Evolutionary conservation across 1,139 yeast genomes (phyloP).

Genomic region (Geotrichum siamense): DNA sequence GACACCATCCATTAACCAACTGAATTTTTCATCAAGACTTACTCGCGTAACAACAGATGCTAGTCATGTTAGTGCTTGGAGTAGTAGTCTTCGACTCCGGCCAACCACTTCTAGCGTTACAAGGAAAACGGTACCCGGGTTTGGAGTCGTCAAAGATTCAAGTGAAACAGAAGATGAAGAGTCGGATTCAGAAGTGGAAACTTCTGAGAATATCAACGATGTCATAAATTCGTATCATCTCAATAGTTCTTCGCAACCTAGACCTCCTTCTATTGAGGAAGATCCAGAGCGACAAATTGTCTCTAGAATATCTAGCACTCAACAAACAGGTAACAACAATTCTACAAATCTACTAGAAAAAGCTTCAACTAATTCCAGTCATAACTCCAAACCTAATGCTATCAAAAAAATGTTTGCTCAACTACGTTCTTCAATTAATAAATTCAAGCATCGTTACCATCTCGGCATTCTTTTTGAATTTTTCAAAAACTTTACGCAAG

Average conservation of each 20-base stretch:
- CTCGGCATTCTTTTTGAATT: slow-evolving; percentile 34
- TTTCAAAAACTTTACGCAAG: slow-evolving; percentile 58
- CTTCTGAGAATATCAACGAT: slow-evolving; percentile 10
- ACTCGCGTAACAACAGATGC: neutral
- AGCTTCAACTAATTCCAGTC: neutral
- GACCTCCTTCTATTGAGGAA: neutral
- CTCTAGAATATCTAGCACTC: neutral
- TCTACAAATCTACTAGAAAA: neutral
- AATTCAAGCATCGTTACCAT: neutral
- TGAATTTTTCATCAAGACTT: neutral
- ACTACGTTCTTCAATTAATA: no score
- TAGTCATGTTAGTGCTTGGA: slow-evolving; percentile 1
- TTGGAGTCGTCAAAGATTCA: slow-evolving; percentile 7
- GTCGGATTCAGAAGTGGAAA: neutral
- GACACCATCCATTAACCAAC: no score
- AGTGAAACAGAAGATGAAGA: neutral
- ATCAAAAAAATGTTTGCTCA: no score
- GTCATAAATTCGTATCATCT: slow-evolving; percentile 11
- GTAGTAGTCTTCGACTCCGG: neutral
- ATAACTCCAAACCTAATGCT: no score
- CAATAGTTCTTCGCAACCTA: neutral
- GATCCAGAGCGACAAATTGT: neutral
- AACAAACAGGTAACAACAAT: neutral
- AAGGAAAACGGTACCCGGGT: slow-evolving; percentile 11
- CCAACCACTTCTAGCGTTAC: slow-evolving; percentile 1